phyloP scores from a whole-genome alignment of 768 basidiomycete species.

The Leccinum uliginosum region DNA sequence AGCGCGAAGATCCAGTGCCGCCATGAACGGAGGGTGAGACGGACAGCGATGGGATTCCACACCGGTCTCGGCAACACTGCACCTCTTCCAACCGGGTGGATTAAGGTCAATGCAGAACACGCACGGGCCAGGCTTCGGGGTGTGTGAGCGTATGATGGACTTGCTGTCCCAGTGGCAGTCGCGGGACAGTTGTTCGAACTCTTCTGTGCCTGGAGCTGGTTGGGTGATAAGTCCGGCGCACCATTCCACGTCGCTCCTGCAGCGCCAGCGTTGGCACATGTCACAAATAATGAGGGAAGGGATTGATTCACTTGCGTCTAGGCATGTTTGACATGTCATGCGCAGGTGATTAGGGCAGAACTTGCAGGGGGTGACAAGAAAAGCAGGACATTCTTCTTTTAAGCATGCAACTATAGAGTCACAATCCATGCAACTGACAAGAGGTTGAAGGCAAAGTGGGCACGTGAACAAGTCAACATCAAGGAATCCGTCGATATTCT shows the following conservation, averaged over 20 bases:
- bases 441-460: constrained; percentile 1
- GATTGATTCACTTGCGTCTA: background rate
- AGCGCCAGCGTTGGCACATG: constrained; percentile 8
- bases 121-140: constrained; percentile 11
- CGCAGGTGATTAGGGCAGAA: constrained; percentile 1
- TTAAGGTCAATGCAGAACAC: background rate
- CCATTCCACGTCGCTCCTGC: constrained; percentile 12
- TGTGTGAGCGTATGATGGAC: constrained; percentile 14
- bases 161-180: constrained; percentile 4
- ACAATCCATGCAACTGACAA: constrained; percentile 8
- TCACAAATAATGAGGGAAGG: constrained; percentile 8
- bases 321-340: constrained; percentile 7
- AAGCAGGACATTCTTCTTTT: background rate
- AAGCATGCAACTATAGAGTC: constrained; percentile 4
- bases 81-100: background rate
- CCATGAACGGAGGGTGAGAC: background rate
- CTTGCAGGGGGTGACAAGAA: background rate
- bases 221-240: constrained; percentile 11
- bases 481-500: constrained; percentile 2
- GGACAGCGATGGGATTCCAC: constrained; percentile 3
- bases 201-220: constrained; percentile 7
- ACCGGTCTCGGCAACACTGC: background rate
- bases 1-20: background rate
- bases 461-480: constrained; percentile 12
- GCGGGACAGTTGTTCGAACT: background rate